Conservation (phyloP, 768 basidiomycete species). For the Tubosaeta brunneosetosa region DNA sequence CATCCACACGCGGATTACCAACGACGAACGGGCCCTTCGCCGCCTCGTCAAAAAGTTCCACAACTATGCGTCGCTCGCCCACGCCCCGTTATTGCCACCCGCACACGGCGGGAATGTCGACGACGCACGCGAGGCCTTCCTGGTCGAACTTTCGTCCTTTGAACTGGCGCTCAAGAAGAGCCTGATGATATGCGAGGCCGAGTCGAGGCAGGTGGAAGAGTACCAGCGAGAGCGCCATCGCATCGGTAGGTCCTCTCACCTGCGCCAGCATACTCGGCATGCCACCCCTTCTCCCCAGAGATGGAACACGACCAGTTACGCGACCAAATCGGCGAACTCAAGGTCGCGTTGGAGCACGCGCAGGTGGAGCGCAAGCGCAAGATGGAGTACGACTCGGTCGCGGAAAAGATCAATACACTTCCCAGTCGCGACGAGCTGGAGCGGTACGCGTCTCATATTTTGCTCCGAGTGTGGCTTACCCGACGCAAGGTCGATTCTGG, state of each 20-base stretch:
- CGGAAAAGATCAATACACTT: conserved; percentile 77
- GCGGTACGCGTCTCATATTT: conserved; percentile 47
- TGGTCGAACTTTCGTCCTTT: conserved; percentile 75
- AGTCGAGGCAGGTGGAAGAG: conserved; percentile 79
- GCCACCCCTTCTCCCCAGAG: conserved; percentile 36
- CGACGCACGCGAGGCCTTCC: conserved; percentile 74
- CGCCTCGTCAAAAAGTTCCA: conserved; percentile 81
- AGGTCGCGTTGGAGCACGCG: conserved; percentile 70
- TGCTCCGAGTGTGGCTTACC: neutral
- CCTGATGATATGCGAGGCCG: conserved; percentile 80
- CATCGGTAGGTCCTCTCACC: conserved; percentile 53
- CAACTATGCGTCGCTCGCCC: conserved; percentile 57
- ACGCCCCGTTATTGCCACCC: conserved; percentile 39
- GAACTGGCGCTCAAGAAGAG: conserved; percentile 73
- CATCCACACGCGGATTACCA: conserved; percentile 74
- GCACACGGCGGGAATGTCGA: conserved; percentile 38
- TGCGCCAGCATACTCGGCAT: neutral
- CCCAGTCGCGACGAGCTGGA: conserved; percentile 75
- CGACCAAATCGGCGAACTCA: conserved; percentile 73
- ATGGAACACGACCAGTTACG: conserved; percentile 64
- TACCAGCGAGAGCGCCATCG: conserved; percentile 68
- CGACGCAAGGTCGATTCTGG: conserved; percentile 54
- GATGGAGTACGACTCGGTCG: conserved; percentile 81
- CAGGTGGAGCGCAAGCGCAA: conserved; percentile 71
- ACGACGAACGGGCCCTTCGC: conserved; percentile 75